phyloP scores from a whole-genome alignment of 768 basidiomycete genomes.

The Lentinula raphanica region DNA sequence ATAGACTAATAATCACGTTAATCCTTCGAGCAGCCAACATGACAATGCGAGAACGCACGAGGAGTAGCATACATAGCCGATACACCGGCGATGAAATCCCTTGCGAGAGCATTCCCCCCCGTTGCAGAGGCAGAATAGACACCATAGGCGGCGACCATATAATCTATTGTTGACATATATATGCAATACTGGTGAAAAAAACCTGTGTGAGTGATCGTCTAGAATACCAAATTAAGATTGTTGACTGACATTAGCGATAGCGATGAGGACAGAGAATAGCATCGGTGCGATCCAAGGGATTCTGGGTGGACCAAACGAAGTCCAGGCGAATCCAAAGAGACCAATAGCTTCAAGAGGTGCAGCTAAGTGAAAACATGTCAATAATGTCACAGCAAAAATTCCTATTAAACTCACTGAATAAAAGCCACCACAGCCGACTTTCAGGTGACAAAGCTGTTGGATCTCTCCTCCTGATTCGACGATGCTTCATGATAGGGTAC shows the following conservation, averaged over 20 bases:
- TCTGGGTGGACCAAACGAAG: conserved; percentile 25
- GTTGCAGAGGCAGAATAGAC: conserved; percentile 9
- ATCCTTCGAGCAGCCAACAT: too few relatives aligned
- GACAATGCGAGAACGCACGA: not conserved
- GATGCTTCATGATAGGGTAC: conserved; percentile 5
- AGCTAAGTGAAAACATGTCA: conserved; percentile 14
- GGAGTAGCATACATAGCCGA: conserved; percentile 9
- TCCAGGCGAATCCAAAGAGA: conserved; percentile 54
- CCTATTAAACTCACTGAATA: not conserved
- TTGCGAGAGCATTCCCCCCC: conserved; percentile 10
- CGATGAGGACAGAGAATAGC: conserved; percentile 18
- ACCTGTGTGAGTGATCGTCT: not conserved
- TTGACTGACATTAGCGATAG: conserved; percentile 8
- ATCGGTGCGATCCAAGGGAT: conserved; percentile 45
- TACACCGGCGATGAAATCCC: conserved; percentile 8
- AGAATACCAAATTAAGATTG: not conserved
- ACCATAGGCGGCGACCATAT: conserved; percentile 10
- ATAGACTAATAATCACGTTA: not conserved
- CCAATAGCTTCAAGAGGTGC: conserved; percentile 34
- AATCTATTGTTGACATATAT: conserved; percentile 11
- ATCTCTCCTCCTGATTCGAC: not conserved
- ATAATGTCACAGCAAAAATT: not conserved
- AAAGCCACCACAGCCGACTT: conserved; percentile 3
- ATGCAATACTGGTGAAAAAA: conserved; percentile 5
- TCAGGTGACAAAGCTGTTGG: not conserved